These are phyloP conservation scores for Acorus gramineus DNA, from an alignment of 106 monocot species.

Conservation along the genomic window DNA sequence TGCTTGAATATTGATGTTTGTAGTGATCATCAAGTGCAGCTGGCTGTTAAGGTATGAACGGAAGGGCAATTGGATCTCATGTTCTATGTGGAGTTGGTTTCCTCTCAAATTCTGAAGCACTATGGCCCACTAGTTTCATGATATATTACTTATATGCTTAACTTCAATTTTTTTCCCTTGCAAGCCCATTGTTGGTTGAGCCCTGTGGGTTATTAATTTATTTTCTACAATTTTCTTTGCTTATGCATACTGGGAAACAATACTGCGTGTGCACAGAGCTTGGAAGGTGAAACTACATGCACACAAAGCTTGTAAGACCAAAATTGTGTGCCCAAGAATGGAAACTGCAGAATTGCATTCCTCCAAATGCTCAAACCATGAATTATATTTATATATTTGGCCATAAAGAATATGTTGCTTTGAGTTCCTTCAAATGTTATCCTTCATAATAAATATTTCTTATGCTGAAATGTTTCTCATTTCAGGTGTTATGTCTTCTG, in stretches of 20 bases:
- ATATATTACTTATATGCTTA: not conserved
- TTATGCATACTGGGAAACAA: too few relatives aligned
- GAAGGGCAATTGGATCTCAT: not conserved
- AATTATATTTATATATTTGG: not conserved
- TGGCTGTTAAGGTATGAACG: conserved; percentile 40
- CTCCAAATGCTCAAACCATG: not conserved
- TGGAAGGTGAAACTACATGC: too few relatives aligned
- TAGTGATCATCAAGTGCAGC: conserved; percentile 59
- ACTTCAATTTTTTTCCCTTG: too few relatives aligned
- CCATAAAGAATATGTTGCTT: not conserved
- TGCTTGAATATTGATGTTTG: conserved; percentile 77
- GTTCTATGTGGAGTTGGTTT: too few relatives aligned
- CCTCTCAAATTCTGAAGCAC: too few relatives aligned
- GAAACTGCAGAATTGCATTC: too few relatives aligned
- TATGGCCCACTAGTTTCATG: not conserved
- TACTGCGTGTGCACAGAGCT: too few relatives aligned
- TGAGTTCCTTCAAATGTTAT: not conserved
- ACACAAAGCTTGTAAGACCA: too few relatives aligned
- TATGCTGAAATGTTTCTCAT: not conserved
- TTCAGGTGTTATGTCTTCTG: conserved; percentile 36
- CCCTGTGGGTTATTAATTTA: too few relatives aligned
- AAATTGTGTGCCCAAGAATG: too few relatives aligned
- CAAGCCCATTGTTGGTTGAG: too few relatives aligned
- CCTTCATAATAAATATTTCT: conserved; percentile 1
- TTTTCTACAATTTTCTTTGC: too few relatives aligned